Base-by-base conservation (phyloP, 1,284 basidiomycete species). In the Ceratobasidium sp. region DNA sequence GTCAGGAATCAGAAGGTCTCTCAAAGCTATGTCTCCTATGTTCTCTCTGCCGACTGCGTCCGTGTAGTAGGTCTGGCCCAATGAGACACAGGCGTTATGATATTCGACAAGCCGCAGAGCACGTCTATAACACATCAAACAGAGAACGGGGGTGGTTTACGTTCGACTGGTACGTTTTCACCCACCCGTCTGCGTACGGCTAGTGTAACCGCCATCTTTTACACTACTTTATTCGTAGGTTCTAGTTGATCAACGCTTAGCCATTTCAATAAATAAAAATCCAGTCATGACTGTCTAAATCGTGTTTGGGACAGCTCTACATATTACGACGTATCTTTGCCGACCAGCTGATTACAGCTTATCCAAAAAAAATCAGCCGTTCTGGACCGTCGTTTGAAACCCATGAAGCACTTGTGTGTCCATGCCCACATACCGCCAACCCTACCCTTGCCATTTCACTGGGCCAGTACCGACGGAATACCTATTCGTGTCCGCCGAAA, bases 11-110 rank as follows among this genome's bases (percentile, higher is more conserved):
- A 70, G 58, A 26, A 21, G 66, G 21, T 21, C 41, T 21, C 54
- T 70, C n/a, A 70, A 70, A 58, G 28, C 55, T 28, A 18, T 49
- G 21, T 57, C 43, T 13, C 47, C 66, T 2, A 70, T 44, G 23
- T 70, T 70, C 49, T 70, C 66, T 5, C 38, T 70, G 32, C 66
- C 66, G 18, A n/a, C 43, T 21, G 43, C 54, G 23, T 58, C 66
- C 32, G 26, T 21, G 28, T 58, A 35, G 26, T n/a, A n/a, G n/a
- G n/a, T n/a, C n/a, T n/a, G n/a, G n/a, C 13, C 6, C 55, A 44
- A 44, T 44, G 43, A 18, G n/a, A n/a, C n/a, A n/a, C n/a, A n/a
- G n/a, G n/a, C n/a, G n/a, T n/a, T n/a, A n/a, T n/a, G n/a, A n/a
- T n/a, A n/a, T n/a, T n/a, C n/a, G n/a, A n/a, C n/a, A n/a, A n/a